Percentiles rank a stretch among this genome's conserved stretches.
Conservation (phyloP, 768 basidiomycete genomes). For the Mycena rebaudengoi region DNA sequence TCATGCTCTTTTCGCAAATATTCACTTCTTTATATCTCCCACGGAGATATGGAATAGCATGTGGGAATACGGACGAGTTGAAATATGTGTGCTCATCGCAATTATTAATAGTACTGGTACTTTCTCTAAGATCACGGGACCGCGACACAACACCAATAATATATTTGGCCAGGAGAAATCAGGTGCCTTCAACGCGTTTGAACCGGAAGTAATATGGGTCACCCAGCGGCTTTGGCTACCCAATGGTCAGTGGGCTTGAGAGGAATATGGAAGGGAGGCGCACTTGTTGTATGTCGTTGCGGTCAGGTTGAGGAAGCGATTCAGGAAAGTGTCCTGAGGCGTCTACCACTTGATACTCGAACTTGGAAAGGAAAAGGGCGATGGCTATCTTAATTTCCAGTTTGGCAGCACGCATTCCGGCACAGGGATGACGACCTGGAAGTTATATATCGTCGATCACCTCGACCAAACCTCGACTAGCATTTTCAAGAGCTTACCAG, state of each 20-base stretch:
- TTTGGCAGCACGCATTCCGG: slow-evolving; percentile 32
- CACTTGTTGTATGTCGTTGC: slow-evolving; percentile 13
- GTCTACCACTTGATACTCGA: slow-evolving; percentile 21
- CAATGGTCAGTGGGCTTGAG: not conserved
- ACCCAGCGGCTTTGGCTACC: not conserved
- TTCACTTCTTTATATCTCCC: not conserved
- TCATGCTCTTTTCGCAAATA: not conserved
- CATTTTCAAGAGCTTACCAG: slow-evolving; percentile 33
- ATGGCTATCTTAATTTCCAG: slow-evolving; percentile 22
- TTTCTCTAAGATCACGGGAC: too few relatives aligned
- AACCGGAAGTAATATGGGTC: too few relatives aligned
- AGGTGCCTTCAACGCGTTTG: too few relatives aligned
- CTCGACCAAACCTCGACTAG: not conserved
- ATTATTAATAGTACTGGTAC: too few relatives aligned
- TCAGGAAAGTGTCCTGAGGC: slow-evolving; percentile 2
- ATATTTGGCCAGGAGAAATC: too few relatives aligned
- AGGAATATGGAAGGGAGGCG: not conserved
- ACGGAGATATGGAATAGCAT: too few relatives aligned
- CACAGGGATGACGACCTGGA: slow-evolving; percentile 48
- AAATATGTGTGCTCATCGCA: too few relatives aligned
- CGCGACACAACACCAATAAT: too few relatives aligned
- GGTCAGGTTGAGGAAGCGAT: slow-evolving; percentile 14
- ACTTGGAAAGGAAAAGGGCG: slow-evolving; percentile 21
- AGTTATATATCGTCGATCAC: not conserved
- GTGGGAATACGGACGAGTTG: too few relatives aligned